These are phyloP conservation scores for Solanum verrucosum DNA, from an alignment of 257 asterid genomes.

Conservation along the genomic window DNA sequence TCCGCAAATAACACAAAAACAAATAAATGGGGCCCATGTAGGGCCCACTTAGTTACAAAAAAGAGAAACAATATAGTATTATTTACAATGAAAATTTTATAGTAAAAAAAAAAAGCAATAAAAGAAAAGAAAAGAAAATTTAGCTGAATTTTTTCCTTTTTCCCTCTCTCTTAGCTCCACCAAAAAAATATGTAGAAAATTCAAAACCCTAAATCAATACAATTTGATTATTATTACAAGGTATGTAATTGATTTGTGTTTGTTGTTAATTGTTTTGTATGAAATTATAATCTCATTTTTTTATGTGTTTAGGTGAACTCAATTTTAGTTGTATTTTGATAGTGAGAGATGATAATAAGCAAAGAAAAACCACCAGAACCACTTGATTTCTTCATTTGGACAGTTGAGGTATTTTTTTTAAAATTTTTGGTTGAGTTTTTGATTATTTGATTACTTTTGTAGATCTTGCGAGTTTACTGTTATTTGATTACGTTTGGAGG, in stretches of 20 bases:
- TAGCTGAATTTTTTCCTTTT: neutral
- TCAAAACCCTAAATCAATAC: neutral
- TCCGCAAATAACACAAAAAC: neutral
- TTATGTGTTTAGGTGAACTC: neutral
- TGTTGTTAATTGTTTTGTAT: neutral
- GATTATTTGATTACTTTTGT: neutral
- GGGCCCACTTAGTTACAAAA: neutral
- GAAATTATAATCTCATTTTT: neutral
- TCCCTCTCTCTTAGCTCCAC: neutral
- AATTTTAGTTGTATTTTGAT: neutral
- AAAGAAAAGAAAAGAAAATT: neutral
- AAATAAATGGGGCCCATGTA: neutral
- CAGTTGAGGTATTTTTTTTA: neutral
- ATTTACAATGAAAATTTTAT: neutral
- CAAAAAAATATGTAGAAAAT: neutral
- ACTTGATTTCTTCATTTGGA: slow-evolving; percentile 2
- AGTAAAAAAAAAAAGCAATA: neutral
- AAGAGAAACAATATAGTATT: neutral
- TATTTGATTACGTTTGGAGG: neutral
- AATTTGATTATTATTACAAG: neutral
- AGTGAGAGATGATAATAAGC: neutral
- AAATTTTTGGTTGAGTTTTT: neutral
- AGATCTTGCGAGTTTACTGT: neutral
- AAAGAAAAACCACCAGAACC: neutral
- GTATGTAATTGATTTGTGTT: neutral